A percentile compares a stretch with the other conserved stretches of the same genome.
These are phyloP conservation scores for Boeremia exigua DNA, from an alignment of 2,329 filamentous ascomycete genomes.

Conservation along the genomic window DNA sequence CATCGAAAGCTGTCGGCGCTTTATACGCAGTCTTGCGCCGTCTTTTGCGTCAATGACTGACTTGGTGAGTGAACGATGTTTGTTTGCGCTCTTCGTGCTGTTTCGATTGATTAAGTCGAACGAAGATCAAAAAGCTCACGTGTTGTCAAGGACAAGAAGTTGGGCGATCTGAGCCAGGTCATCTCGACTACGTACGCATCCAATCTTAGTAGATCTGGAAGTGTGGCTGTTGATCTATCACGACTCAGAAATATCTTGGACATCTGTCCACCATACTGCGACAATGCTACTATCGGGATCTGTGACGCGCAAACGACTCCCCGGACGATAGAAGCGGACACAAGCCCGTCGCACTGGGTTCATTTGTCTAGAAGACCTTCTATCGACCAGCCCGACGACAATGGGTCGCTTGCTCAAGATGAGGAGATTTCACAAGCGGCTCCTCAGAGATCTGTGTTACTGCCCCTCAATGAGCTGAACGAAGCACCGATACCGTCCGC, in stretches of 20 bases:
- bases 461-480: no score
- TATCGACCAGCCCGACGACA: neutral
- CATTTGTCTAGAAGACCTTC: neutral
- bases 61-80: no score
- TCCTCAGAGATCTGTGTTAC: no score
- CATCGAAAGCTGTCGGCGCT: conserved; percentile 4
- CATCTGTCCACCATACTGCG: neutral
- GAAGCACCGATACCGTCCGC: no score
- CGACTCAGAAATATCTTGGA: conserved; percentile 3
- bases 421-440: neutral
- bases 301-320: neutral
- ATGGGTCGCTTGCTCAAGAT: neutral
- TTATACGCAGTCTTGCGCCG: neutral
- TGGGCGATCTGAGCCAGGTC: neutral
- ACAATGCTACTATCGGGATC: no score
- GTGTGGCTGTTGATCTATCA: neutral
- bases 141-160: neutral
- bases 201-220: neutral
- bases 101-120: neutral
- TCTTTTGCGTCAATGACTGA: neutral
- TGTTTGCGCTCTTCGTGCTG: no score
- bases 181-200: neutral
- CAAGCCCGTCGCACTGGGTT: neutral
- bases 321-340: neutral
- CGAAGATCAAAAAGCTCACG: neutral